These are phyloP conservation scores for Fusarium sp. DNA, from an alignment of 2,329 filamentous ascomycete species.

Conservation along the genomic window DNA sequence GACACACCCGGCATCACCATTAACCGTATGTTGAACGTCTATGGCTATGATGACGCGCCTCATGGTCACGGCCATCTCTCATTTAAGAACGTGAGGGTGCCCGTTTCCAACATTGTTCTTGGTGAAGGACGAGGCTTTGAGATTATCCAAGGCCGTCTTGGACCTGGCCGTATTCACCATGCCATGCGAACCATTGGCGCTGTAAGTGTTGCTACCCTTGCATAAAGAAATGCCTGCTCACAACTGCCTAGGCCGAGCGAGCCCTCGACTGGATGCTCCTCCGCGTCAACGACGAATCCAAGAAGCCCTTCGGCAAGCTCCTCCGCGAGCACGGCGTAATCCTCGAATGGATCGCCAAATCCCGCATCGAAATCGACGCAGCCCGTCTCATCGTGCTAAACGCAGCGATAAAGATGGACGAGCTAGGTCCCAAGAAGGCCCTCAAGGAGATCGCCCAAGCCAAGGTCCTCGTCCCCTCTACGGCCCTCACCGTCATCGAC, in stretches of 20 bases:
- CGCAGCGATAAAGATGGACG: conserved; percentile 94
- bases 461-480: conserved; percentile 89
- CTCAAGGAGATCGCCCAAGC: conserved; percentile 95
- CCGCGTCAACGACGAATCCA: conserved; percentile 90
- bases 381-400: conserved; percentile 92
- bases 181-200: conserved; percentile 95
- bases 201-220: conserved; percentile 55
- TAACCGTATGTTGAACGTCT: conserved; percentile 92
- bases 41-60: conserved; percentile 97
- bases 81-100: conserved; percentile 92
- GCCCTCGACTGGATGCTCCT: conserved; percentile 96
- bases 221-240: conserved; percentile 3
- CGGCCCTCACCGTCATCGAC: conserved; percentile 89
- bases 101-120: conserved; percentile 84
- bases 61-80: conserved; percentile 95
- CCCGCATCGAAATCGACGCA: conserved; percentile 92
- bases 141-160: conserved; percentile 96
- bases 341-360: conserved; percentile 93
- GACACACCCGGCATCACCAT: conserved; percentile 88
- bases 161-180: conserved; percentile 96
- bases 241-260: conserved; percentile 73
- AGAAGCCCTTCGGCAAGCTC: conserved; percentile 91
- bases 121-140: conserved; percentile 96
- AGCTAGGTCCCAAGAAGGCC: conserved; percentile 86
- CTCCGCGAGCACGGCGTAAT: conserved; percentile 93